phyloP scores from a whole-genome alignment of 2,329 filamentous ascomycete species.

The Colletotrichum abscissum region DNA sequence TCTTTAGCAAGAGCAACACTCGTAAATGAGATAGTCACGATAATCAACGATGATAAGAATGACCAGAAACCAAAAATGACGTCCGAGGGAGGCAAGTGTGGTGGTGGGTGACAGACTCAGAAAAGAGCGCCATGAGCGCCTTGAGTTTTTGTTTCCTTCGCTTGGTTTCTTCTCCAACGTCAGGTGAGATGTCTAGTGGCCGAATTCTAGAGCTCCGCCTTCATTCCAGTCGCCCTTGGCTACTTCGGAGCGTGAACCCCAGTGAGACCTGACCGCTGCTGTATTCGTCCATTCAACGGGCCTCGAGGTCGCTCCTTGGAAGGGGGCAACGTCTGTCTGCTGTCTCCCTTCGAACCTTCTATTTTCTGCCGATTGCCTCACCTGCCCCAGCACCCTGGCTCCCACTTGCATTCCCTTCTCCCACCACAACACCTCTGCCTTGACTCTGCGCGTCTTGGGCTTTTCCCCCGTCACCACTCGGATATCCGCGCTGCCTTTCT shows the following conservation, averaged over 20 bases:
- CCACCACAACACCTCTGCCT: conserved; percentile 25
- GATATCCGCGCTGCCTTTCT: conserved; percentile 26
- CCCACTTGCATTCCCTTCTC: conserved; percentile 30
- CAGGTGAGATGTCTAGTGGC: background rate
- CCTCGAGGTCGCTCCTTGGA: background rate
- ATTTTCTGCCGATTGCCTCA: conserved; percentile 17
- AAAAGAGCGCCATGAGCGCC: background rate
- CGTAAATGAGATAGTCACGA: background rate
- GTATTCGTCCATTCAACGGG: conserved; percentile 27
- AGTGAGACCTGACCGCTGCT: conserved; percentile 17
- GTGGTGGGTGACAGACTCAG: background rate
- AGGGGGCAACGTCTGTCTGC: conserved; percentile 22
- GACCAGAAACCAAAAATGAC: background rate
- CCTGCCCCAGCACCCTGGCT: background rate
- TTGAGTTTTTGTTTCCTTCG: too few relatives aligned
- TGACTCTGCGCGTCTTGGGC: conserved; percentile 26
- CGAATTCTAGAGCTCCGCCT: conserved; percentile 2
- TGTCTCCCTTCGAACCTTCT: conserved; percentile 31
- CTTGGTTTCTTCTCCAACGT: conserved; percentile 11
- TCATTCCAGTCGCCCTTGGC: conserved; percentile 14
- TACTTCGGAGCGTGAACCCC: conserved; percentile 14
- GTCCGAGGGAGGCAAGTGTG: background rate
- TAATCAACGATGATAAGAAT: background rate
- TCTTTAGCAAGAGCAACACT: background rate
- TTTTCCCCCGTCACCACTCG: conserved; percentile 7